Conservation (phyloP, 768 basidiomycete genomes). For the Pisolithus tinctorius region DNA sequence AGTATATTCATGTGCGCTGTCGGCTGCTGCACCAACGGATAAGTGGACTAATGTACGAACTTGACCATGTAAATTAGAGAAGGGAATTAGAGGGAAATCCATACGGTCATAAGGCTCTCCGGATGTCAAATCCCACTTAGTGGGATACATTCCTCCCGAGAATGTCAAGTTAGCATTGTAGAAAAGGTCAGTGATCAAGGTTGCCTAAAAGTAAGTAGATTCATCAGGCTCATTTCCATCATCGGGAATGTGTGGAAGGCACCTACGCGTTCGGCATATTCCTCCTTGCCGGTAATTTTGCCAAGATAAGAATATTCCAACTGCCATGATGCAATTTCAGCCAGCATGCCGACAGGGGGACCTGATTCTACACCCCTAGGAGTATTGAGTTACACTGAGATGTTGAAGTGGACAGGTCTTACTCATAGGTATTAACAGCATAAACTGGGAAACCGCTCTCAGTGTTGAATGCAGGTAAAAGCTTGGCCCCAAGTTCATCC, state of each 20-base stretch:
- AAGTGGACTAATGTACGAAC: constrained; percentile 30
- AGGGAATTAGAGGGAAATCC: constrained; percentile 13
- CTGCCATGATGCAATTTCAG: constrained; percentile 79
- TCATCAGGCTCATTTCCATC: background rate
- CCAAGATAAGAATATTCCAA: constrained; percentile 83
- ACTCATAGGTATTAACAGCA: constrained; percentile 62
- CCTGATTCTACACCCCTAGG: constrained; percentile 14
- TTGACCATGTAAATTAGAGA: background rate
- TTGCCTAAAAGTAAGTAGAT: constrained; percentile 30
- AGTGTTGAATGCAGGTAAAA: constrained; percentile 70
- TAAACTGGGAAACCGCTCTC: constrained; percentile 65
- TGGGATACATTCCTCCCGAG: constrained; percentile 61
- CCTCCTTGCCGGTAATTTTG: constrained; percentile 64
- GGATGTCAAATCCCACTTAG: constrained; percentile 44
- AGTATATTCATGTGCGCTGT: constrained; percentile 74
- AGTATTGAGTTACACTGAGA: background rate
- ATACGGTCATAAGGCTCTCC: constrained; percentile 43
- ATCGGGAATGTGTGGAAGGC: background rate
- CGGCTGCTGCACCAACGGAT: constrained; percentile 61
- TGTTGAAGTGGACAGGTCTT: constrained; percentile 9
- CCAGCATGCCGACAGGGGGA: constrained; percentile 40
- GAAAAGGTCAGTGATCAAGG: constrained; percentile 43
- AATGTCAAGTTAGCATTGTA: constrained; percentile 36
- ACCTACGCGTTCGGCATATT: constrained; percentile 51
- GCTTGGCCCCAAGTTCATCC: constrained; percentile 66